Conservation (phyloP, 2,329 filamentous ascomycete genomes). For the Xenoacremonium recifei region DNA sequence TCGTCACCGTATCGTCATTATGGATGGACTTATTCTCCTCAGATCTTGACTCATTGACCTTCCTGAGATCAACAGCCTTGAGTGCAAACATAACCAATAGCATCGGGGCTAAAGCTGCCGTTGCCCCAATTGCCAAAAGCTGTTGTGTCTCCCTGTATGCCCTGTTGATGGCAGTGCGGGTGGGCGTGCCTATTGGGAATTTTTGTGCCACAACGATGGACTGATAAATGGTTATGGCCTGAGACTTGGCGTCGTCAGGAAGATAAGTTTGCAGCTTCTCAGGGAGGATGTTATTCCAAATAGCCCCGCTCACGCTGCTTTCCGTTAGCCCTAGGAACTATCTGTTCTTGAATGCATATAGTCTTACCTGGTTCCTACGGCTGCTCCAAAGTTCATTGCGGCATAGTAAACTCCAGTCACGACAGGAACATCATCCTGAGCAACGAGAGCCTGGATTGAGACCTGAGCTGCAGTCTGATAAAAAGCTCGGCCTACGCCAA, state of each 20-base stretch:
- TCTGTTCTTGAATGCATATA: rapidly evolving
- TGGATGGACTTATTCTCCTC: conserved; percentile 10
- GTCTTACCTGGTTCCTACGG: conserved; percentile 31
- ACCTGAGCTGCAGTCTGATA: conserved; percentile 24
- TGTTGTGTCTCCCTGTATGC: conserved; percentile 27
- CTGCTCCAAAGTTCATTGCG: conserved; percentile 31
- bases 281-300: conserved; percentile 32
- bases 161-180: conserved; percentile 23
- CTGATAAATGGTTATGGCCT: conserved; percentile 26
- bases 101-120: conserved; percentile 21
- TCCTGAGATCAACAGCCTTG: conserved; percentile 21
- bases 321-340: background rate
- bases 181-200: conserved; percentile 17
- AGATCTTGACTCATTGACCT: conserved; percentile 13
- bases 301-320: conserved; percentile 33
- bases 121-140: conserved; percentile 25
- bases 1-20: background rate
- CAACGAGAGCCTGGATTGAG: conserved; percentile 32
- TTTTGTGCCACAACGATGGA: conserved; percentile 28
- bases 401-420: conserved; percentile 35
- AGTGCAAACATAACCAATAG: conserved; percentile 24
- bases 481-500: conserved; percentile 35
- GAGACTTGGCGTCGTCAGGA: conserved; percentile 15
- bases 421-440: conserved; percentile 33
- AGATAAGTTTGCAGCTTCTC: conserved; percentile 25